Evolutionary conservation across 805 yeast species (phyloP).

Genomic region (Yueomyces sp.): DNA sequence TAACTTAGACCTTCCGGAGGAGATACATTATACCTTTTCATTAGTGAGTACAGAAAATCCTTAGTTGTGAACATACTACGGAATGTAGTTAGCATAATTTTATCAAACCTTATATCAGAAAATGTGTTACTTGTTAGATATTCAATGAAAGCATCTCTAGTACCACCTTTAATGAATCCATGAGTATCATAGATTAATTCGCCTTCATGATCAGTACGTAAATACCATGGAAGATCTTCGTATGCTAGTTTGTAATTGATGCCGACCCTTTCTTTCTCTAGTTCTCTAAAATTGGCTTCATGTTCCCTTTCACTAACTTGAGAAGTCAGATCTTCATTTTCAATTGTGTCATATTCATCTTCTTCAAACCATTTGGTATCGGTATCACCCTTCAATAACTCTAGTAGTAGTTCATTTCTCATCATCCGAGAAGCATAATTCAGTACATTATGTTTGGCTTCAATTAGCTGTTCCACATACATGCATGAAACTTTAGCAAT

Average conservation of each 20-base stretch:
- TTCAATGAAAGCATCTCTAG: slow-evolving; percentile 62
- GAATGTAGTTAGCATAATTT: slow-evolving; percentile 63
- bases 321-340: background rate
- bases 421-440: slow-evolving; percentile 67
- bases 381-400: slow-evolving; percentile 36
- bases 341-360: background rate
- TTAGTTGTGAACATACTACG: slow-evolving; percentile 50
- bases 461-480: slow-evolving; percentile 45
- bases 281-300: background rate
- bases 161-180: slow-evolving; percentile 73
- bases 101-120: slow-evolving; percentile 48
- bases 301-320: background rate
- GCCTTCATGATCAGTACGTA: slow-evolving; percentile 53
- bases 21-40: slow-evolving; percentile 50
- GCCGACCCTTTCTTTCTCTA: background rate
- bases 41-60: slow-evolving; percentile 44
- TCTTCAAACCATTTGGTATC: slow-evolving; percentile 1
- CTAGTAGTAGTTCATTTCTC: slow-evolving; percentile 58
- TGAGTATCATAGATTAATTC: slow-evolving; percentile 49
- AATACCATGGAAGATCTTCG: slow-evolving; percentile 51
- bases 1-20: slow-evolving; percentile 84
- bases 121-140: slow-evolving; percentile 66
- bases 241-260: background rate
- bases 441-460: slow-evolving; percentile 55
- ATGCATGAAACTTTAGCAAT: slow-evolving; percentile 24